Conservation (phyloP, 129 eudicot genomes). For the Smallanthus sonchifolius region DNA sequence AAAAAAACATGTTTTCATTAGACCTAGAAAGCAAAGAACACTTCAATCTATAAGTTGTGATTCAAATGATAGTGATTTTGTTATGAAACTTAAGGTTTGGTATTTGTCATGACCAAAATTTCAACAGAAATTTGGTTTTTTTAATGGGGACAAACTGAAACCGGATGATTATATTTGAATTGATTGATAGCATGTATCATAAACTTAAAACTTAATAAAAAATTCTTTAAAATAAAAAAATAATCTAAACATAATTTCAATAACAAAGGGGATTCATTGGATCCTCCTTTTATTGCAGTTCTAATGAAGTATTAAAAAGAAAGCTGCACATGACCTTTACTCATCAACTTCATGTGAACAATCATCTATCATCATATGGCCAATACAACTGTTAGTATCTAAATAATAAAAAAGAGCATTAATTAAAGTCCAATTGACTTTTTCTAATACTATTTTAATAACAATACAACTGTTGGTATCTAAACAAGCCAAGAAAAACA, state of each 20-base stretch:
- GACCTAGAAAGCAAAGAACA: too few relatives aligned
- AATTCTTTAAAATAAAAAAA: neutral
- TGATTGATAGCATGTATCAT: neutral
- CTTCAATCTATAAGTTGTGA: too few relatives aligned
- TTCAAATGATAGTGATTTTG: too few relatives aligned
- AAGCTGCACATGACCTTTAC: slow-evolving; percentile 23
- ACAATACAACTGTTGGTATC: slow-evolving; percentile 21
- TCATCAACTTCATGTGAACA: slow-evolving; percentile 28
- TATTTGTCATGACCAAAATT: too few relatives aligned
- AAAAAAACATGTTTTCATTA: too few relatives aligned
- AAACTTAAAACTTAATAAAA: neutral
- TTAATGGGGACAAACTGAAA: too few relatives aligned
- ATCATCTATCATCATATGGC: slow-evolving; percentile 26
- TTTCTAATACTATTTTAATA: neutral
- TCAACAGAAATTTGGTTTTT: too few relatives aligned
- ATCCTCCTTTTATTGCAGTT: slow-evolving; percentile 16
- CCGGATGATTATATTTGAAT: neutral
- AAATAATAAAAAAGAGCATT: slow-evolving; percentile 7
- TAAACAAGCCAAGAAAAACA: slow-evolving; percentile 34
- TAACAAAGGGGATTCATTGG: slow-evolving; percentile 22
- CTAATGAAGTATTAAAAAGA: slow-evolving; percentile 20
- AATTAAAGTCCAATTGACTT: slow-evolving; percentile 3
- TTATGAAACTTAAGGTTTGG: too few relatives aligned
- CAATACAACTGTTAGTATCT: slow-evolving; percentile 10
- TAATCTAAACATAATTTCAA: neutral